Percentiles rank a stretch among this genome's conserved stretches.
phyloP scores from a whole-genome alignment of 2,329 filamentous ascomycete species.

The Penicillium vulpinum region DNA sequence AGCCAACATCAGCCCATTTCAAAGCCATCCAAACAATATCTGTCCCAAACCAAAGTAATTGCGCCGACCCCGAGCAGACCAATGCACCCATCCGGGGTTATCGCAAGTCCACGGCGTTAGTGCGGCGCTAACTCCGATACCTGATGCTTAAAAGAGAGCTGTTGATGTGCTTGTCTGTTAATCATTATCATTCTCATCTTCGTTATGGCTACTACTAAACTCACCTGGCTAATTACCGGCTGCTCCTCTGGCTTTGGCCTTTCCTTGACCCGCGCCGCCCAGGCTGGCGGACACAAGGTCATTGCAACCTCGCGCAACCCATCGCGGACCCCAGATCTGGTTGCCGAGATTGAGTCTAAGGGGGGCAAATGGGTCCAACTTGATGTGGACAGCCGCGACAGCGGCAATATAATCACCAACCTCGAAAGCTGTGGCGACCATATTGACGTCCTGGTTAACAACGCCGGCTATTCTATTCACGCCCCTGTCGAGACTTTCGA shows the following conservation, averaged over 20 bases:
- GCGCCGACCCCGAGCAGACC: neutral
- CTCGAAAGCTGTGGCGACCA: neutral
- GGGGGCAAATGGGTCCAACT: constrained; percentile 19
- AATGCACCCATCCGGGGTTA: neutral
- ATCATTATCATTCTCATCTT: neutral
- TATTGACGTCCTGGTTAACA: constrained; percentile 22
- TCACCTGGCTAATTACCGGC: constrained; percentile 22
- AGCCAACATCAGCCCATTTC: too few relatives aligned
- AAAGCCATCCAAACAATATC: too few relatives aligned
- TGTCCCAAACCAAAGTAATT: neutral
- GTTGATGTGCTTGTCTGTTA: neutral
- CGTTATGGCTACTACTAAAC: neutral
- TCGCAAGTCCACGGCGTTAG: neutral
- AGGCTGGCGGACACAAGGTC: constrained; percentile 25
- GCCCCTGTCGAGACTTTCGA: constrained; percentile 29
- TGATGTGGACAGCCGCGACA: constrained; percentile 11
- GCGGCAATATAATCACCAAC: neutral
- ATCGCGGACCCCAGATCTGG: constrained; percentile 17
- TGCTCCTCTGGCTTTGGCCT: constrained; percentile 25
- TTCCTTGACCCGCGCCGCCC: constrained; percentile 20
- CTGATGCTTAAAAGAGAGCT: neutral
- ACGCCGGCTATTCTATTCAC: constrained; percentile 25
- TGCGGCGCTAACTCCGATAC: neutral
- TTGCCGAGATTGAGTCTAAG: constrained; percentile 17
- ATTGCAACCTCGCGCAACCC: constrained; percentile 27